These are phyloP conservation scores for Knoxdaviesia capensis DNA, from an alignment of 2,329 filamentous ascomycete genomes.

Conservation along the genomic window DNA sequence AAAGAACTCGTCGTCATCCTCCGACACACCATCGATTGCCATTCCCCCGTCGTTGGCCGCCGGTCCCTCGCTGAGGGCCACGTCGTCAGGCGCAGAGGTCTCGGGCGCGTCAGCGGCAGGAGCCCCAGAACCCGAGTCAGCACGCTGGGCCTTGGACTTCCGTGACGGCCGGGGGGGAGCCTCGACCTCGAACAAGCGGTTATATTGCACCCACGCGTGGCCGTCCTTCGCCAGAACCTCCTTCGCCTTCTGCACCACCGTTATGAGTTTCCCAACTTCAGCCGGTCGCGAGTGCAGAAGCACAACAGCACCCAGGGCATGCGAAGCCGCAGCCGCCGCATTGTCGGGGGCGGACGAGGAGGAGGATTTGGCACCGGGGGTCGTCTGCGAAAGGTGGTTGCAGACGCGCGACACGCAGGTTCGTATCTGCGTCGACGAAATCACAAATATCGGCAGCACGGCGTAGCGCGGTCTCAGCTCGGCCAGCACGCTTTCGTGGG, in stretches of 20 bases:
- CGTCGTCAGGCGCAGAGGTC: no score
- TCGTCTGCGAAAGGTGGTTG: constrained; percentile 19
- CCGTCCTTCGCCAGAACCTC: constrained; percentile 26
- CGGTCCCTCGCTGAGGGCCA: neutral
- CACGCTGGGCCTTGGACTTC: neutral
- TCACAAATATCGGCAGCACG: constrained; percentile 30
- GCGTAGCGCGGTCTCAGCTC: constrained; percentile 25
- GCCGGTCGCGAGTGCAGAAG: constrained; percentile 28
- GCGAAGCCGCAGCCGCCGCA: constrained; percentile 2
- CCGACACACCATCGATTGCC: constrained; percentile 6
- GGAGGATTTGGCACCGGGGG: constrained; percentile 4
- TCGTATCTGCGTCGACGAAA: constrained; percentile 38
- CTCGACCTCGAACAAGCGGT: constrained; percentile 29
- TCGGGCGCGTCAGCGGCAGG: no score
- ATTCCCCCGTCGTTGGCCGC: neutral
- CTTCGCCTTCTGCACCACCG: constrained; percentile 45
- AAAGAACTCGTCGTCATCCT: constrained; percentile 22
- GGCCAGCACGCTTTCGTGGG: constrained; percentile 21
- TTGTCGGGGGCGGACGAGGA: no score
- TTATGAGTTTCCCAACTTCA: constrained; percentile 45
- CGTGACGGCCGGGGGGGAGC: constrained; percentile 6
- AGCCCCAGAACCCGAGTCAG: neutral
- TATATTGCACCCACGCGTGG: constrained; percentile 34
- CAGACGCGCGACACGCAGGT: constrained; percentile 27
- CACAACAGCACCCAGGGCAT: constrained; percentile 12